Base-by-base conservation (phyloP, 2,329 filamentous ascomycete species). In the Penicillium oxalicum region DNA sequence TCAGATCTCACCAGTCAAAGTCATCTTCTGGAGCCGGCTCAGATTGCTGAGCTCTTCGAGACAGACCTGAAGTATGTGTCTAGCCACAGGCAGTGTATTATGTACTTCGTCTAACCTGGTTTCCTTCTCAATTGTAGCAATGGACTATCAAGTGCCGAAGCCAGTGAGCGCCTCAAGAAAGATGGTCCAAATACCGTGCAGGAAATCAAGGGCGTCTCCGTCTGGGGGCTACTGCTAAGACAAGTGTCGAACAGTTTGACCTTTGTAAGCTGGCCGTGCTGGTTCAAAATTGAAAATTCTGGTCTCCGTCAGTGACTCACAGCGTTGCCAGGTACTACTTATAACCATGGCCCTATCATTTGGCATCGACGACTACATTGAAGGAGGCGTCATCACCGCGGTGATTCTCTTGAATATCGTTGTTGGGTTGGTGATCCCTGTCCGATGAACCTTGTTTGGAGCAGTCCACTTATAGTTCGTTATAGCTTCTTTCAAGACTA, bases 231-330 rank as follows among this genome's bases (percentile, higher is more conserved):
- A 73, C 78, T 88, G 72, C 70, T 88, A 71, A 85, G 84, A 64
- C 85, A 88, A 74, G 79, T 88, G 59, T 86, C 84, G 57, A 88
- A 88, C 73, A 86, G 84, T 72, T 74, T 88, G 70, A 88, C 85
- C 55, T 76, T 86, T 65, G 83, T 77, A 69, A 59, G 70, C 18
- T 63, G 43, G 44, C 34, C 2, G 2, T 9, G 2, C 12, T 3
- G 9, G 0, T 44, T 18, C 11, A 7, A 27, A 9, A 12, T 3
- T 36, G 1, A 9, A 3, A n/a, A 8, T 24, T 18, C 2, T 18
- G 18, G 18, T 18, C 18, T 37, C 35, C 35, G n/a, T 7, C 2
- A 11, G n/a, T 18, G 4, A 9, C 28, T 27, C 2, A 11, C 32
- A 26, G 46, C 4, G 40, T 26, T 9, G 7, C 8, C 52, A 87